A percentile compares a stretch with the other conserved stretches of the same genome.
Evolutionary conservation across 495 filamentous ascomycete species (phyloP).

Genomic region (Margaritispora aquatica): DNA sequence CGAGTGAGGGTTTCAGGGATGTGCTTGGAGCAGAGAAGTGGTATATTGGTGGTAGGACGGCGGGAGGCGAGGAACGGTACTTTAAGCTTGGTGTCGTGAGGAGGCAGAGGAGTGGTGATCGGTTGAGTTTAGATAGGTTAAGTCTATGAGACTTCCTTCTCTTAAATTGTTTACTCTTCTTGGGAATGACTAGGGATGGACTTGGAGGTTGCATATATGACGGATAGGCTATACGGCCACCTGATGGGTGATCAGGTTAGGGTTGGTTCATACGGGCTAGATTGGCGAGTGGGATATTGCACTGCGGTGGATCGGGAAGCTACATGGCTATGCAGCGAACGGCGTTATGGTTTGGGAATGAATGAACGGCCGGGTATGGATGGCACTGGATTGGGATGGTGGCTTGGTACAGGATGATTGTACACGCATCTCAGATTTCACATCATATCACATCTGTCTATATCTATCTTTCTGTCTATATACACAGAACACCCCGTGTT

Average conservation of each 20-base stretch:
- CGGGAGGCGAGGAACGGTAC: constrained; percentile 81
- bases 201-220: constrained; percentile 8
- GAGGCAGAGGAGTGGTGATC: constrained; percentile 47
- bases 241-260: neutral
- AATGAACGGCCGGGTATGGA: neutral
- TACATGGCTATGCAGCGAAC: neutral
- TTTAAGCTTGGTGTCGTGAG: constrained; percentile 61
- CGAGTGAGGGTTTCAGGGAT: constrained; percentile 72
- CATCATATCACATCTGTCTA: too few species aligned
- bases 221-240: neutral
- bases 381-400: neutral
- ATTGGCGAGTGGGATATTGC: neutral
- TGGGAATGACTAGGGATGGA: neutral
- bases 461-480: neutral
- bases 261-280: neutral
- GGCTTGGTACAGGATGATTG: neutral
- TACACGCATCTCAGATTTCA: neutral
- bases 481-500: neutral
- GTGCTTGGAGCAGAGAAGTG: constrained; percentile 71
- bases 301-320: neutral
- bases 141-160: constrained; percentile 37
- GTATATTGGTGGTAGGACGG: constrained; percentile 84
- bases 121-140: constrained; percentile 49
- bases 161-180: too few species aligned
- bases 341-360: neutral